Conservation (phyloP, 371 early-diverging fungal genomes). For the Circinella umbellata region DNA sequence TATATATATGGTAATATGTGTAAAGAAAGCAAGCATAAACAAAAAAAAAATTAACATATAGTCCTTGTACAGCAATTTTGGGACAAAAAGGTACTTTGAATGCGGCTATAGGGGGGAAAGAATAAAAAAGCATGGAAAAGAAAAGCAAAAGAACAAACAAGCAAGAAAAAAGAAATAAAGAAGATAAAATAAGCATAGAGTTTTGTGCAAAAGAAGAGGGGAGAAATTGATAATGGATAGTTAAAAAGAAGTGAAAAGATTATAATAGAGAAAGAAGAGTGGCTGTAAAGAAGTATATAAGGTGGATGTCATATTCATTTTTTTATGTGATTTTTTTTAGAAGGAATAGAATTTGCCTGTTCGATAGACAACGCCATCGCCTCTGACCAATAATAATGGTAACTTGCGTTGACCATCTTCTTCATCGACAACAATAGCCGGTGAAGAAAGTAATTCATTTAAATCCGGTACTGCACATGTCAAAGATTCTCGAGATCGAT, state of each 20-base stretch:
- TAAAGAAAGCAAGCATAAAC: slow-evolving; percentile 8
- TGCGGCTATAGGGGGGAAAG: slow-evolving; percentile 1
- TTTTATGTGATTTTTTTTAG: slow-evolving; percentile 18
- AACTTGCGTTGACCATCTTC: slow-evolving; percentile 41
- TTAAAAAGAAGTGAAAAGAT: background rate
- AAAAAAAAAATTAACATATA: slow-evolving; percentile 6
- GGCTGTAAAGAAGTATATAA: slow-evolving; percentile 1
- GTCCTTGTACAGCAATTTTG: slow-evolving; percentile 3
- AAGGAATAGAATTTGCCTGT: slow-evolving; percentile 54
- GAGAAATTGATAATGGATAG: background rate
- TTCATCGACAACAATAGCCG: slow-evolving; percentile 26
- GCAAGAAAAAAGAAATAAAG: background rate
- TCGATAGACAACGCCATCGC: slow-evolving; percentile 70
- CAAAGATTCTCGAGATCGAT: slow-evolving; percentile 51
- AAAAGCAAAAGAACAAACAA: background rate
- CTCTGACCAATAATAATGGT: slow-evolving; percentile 66
- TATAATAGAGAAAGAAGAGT: background rate
- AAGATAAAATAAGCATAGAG: background rate
- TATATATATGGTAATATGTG: background rate
- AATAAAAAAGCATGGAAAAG: slow-evolving; percentile 5
- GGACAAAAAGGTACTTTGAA: background rate
- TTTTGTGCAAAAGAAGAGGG: background rate
- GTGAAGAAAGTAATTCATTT: slow-evolving; percentile 28
- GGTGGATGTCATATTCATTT: background rate
- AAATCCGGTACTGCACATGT: slow-evolving; percentile 50